A percentile compares a stretch with the other conserved stretches of the same genome.
Evolutionary conservation across 2,329 filamentous ascomycete genomes (phyloP).

Genomic region (Colletotrichum sp.): DNA sequence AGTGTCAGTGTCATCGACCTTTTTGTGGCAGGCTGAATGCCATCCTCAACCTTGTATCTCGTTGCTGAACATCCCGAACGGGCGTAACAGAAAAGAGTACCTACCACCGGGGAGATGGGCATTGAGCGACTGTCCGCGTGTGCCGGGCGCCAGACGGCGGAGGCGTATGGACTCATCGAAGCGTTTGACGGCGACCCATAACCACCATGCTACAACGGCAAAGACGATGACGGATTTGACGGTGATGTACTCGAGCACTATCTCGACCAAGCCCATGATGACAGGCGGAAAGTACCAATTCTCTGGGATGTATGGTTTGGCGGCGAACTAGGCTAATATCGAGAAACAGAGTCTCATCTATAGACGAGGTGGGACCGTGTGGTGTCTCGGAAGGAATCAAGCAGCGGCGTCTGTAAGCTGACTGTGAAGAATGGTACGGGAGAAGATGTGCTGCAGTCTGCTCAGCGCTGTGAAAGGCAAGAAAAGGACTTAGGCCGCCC

Average conservation of each 20-base stretch:
- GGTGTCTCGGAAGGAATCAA: not conserved
- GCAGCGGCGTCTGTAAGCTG: not conserved
- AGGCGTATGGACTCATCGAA: slow-evolving; percentile 50
- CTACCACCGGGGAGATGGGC: slow-evolving; percentile 52
- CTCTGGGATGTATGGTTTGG: not conserved
- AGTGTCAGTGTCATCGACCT: not conserved
- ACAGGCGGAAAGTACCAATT: not conserved
- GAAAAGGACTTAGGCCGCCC: not conserved
- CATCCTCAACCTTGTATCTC: not conserved
- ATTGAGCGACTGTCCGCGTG: slow-evolving; percentile 40
- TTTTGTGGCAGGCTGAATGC: not conserved
- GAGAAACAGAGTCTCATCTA: not conserved
- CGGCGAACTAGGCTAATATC: too few species aligned
- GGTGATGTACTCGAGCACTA: slow-evolving; percentile 49
- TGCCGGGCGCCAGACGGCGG: slow-evolving; percentile 42
- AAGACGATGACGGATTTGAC: slow-evolving; percentile 41
- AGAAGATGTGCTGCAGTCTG: not conserved
- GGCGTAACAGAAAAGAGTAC: slow-evolving; percentile 19
- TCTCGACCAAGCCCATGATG: slow-evolving; percentile 57
- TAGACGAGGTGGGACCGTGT: not conserved
- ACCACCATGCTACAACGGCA: slow-evolving; percentile 38
- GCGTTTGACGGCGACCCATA: slow-evolving; percentile 42
- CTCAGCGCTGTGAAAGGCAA: not conserved
- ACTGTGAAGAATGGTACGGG: not conserved
- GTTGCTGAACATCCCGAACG: not conserved